These are phyloP conservation scores for Dactylellina leptospora DNA, from an alignment of 2,329 filamentous ascomycete species.

Conservation along the genomic window DNA sequence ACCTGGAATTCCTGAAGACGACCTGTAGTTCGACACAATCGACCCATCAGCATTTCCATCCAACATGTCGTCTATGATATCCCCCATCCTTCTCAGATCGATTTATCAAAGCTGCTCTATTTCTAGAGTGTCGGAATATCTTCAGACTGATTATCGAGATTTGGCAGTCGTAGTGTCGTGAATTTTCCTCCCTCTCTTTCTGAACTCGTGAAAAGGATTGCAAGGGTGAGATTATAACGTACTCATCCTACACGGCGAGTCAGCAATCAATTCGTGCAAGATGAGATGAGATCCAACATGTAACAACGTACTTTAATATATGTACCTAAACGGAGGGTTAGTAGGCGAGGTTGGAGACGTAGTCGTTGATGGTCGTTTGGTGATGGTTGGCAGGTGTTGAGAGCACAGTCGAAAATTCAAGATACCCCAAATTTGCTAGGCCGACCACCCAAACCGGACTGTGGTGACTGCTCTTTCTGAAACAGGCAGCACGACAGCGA, in stretches of 20 bases:
- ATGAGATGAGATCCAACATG: conserved; percentile 61
- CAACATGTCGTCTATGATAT: conserved; percentile 48
- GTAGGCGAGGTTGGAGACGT: conserved; percentile 37
- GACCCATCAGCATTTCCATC: conserved; percentile 59
- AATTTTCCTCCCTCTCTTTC: conserved; percentile 9
- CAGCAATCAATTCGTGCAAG: conserved; percentile 54
- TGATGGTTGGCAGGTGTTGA: conserved; percentile 39
- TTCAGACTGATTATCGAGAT: conserved; percentile 24
- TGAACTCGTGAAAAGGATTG: not conserved
- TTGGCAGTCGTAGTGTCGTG: not conserved
- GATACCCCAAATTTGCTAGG: conserved; percentile 52
- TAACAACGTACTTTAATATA: conserved; percentile 61
- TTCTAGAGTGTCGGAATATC: conserved; percentile 1
- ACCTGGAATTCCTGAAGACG: conserved; percentile 99
- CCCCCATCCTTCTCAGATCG: not conserved
- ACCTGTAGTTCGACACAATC: conserved; percentile 68
- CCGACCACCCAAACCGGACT: conserved; percentile 28
- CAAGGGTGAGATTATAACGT: conserved; percentile 62
- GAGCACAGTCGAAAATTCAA: conserved; percentile 45
- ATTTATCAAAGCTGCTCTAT: too few relatives aligned
- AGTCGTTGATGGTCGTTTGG: conserved; percentile 21
- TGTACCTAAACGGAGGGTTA: conserved; percentile 36
- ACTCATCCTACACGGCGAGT: conserved; percentile 68
- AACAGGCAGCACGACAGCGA: conserved; percentile 4
- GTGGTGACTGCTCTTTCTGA: conserved; percentile 49